Evolutionary conservation across 1,139 yeast species (phyloP).

Genomic region (Komagataea norvegica): DNA sequence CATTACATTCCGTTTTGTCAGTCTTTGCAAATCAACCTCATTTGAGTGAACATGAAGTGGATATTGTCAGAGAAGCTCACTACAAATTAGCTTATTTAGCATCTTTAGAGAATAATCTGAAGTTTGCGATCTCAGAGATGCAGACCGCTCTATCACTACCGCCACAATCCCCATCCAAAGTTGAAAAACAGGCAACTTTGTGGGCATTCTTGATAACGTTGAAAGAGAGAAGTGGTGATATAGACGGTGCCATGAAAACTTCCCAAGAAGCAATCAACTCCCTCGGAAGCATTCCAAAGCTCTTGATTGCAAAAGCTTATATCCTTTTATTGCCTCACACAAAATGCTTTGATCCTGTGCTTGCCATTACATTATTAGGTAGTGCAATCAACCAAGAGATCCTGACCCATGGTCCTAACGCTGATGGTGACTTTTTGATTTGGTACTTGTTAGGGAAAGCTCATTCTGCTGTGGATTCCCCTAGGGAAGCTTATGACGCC

Average conservation of each 20-base stretch:
- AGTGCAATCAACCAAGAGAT: constrained; percentile 34
- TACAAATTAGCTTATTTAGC: constrained; percentile 51
- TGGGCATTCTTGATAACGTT: constrained; percentile 52
- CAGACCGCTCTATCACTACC: constrained; percentile 46
- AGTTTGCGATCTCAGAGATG: constrained; percentile 43
- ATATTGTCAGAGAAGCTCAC: constrained; percentile 48
- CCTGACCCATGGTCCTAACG: constrained; percentile 13
- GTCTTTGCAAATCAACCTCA: constrained; percentile 35
- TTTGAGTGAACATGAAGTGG: constrained; percentile 31
- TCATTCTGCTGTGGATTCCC: constrained; percentile 41
- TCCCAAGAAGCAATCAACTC: constrained; percentile 45
- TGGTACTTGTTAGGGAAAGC: constrained; percentile 51
- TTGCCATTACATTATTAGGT: constrained; percentile 37
- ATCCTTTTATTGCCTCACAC: constrained; percentile 32
- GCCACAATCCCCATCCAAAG: constrained; percentile 42
- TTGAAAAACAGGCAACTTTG: constrained; percentile 43
- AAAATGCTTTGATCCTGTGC: constrained; percentile 29
- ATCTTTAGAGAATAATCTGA: constrained; percentile 46
- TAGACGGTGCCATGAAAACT: constrained; percentile 43
- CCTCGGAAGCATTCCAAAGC: constrained; percentile 41
- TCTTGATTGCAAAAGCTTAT: constrained; percentile 45
- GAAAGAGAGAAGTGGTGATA: constrained; percentile 45
- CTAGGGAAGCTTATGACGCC: constrained; percentile 51
- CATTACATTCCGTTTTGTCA: constrained; percentile 42
- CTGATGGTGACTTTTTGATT: constrained; percentile 48